Evolutionary conservation across 148 eudicot genomes (phyloP).

Genomic region (Rhododendron molle): DNA sequence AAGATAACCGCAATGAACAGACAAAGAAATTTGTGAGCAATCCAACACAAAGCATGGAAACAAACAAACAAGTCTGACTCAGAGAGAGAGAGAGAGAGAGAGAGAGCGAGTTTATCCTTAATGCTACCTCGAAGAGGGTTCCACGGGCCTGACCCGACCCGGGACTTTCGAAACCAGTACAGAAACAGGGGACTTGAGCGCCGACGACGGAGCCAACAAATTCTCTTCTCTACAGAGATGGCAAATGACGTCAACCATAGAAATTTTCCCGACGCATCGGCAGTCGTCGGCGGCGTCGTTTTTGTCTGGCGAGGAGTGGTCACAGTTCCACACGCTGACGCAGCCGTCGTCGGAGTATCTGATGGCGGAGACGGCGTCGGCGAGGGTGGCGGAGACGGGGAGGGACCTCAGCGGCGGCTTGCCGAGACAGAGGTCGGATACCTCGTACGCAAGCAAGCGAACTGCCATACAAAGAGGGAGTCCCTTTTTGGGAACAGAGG

Average conservation of each 20-base stretch:
- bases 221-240: slow-evolving; percentile 52
- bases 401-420: slow-evolving; percentile 72
- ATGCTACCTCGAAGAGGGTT: slow-evolving; percentile 55
- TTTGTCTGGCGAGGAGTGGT: slow-evolving; percentile 9
- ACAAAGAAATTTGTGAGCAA: not conserved
- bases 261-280: slow-evolving; percentile 64
- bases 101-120: not conserved
- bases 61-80: not conserved
- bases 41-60: not conserved
- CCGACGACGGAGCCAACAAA: slow-evolving; percentile 42
- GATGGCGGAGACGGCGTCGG: slow-evolving; percentile 56
- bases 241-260: slow-evolving; percentile 72
- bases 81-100: not conserved
- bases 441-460: slow-evolving; percentile 46
- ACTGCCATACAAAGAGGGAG: slow-evolving; percentile 69
- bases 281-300: slow-evolving; percentile 16
- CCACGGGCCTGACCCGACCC: slow-evolving; percentile 48
- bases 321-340: slow-evolving; percentile 70
- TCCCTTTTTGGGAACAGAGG: not conserved
- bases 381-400: slow-evolving; percentile 47
- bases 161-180: slow-evolving; percentile 29
- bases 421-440: slow-evolving; percentile 85
- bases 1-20: not conserved
- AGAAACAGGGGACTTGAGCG: slow-evolving; percentile 65
- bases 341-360: slow-evolving; percentile 45